Evolutionary conservation across 148 eudicot genomes (phyloP).

Genomic region (Beta vulgaris): DNA sequence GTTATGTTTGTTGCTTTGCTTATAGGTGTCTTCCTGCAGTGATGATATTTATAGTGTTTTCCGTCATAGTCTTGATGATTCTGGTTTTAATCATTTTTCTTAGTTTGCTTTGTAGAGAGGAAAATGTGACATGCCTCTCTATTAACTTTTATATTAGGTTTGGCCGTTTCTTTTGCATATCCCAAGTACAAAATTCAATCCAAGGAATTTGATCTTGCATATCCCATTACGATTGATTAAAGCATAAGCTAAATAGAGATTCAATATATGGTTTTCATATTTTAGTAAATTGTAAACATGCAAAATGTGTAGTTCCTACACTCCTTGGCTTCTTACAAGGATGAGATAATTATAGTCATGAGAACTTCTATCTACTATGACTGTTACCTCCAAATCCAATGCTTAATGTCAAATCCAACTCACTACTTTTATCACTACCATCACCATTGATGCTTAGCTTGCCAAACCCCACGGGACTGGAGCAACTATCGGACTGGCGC

Average conservation of each 20-base stretch:
- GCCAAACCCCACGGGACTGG: background rate
- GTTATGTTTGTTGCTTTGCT: background rate
- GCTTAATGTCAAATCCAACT: conserved; percentile 12
- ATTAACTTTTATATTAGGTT: too few species aligned
- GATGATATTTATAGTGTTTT: background rate
- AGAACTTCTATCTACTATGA: background rate
- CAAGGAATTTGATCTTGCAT: too few species aligned
- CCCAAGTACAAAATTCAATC: too few species aligned
- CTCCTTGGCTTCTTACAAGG: too few species aligned
- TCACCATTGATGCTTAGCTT: background rate
- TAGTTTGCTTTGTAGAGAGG: too few species aligned
- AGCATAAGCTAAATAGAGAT: background rate
- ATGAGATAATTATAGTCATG: background rate
- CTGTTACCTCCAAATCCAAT: background rate
- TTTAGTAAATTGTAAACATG: background rate
- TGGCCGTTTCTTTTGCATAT: too few species aligned
- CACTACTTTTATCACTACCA: background rate
- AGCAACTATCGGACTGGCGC: background rate
- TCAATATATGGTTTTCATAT: too few species aligned
- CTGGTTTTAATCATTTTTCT: background rate
- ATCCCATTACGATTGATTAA: too few species aligned
- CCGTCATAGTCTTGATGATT: background rate
- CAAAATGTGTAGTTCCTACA: background rate
- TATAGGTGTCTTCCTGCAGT: background rate
- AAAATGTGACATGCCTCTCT: too few species aligned